Base-by-base conservation (phyloP, 495 filamentous ascomycete genomes). In the Penicillium paradoxum region DNA sequence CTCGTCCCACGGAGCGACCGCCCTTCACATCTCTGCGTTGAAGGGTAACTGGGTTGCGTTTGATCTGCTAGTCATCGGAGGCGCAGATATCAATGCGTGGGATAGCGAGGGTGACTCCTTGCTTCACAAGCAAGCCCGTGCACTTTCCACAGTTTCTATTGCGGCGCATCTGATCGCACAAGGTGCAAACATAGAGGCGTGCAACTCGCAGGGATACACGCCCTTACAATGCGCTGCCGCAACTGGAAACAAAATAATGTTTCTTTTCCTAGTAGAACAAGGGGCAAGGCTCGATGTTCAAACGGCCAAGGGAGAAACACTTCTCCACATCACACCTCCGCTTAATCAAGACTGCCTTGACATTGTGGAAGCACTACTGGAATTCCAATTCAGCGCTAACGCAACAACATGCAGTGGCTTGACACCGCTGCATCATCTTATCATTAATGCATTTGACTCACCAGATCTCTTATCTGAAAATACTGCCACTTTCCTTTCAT, bases 61-160 rank as follows among this genome's bases (percentile, higher is more conserved):
- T 44, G 67, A 70, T 19, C 50, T 71, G 21, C 53, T 73, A 0
- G 0, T 71, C 0, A 65, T 59, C 11, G 64, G 60, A 0, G 67
- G 70, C 0, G 70, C 68, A 0, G 64, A 73, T 25, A 63, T 73
- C 45, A 70, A 73, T 37, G 57, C 51, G 0, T 65, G 62, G 64
- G 56, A 60, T 32, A 64, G 53, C 0, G 24, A 68, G 29, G 70
- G 70, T 0, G 62, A 70, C 2, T 46, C 68, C 0, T 29, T 70
- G 4, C 62, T 73, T 13, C 70, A 73, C 18, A 46, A 62, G 11
- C 59, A 65, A 50, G 63, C 70, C 1, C 56, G 51, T n/a, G 42
- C 50, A 0, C 9, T 56, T 1, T 25, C 18, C 0, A 56, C 14
- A 5, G 47, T 41, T 0, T 54, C 62, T 1, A 53, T 69, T 14